These are phyloP conservation scores for Candida sanyaensis DNA, from an alignment of 1,139 yeast species.

Conservation along the genomic window DNA sequence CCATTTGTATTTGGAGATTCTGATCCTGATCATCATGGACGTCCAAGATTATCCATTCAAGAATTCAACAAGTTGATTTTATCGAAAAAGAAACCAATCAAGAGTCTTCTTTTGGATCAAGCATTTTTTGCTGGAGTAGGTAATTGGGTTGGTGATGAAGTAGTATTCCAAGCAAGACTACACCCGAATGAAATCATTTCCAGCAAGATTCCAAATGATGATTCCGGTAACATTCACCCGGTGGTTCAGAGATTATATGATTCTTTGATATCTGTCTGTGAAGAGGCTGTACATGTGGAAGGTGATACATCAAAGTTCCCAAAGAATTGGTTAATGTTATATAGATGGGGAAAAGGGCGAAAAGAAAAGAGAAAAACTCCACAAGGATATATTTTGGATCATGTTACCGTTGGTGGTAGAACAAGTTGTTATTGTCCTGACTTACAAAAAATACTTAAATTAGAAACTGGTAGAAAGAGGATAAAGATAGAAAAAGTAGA, in stretches of 20 bases:
- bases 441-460: slow-evolving; percentile 37
- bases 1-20: slow-evolving; percentile 42
- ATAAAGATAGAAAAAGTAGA: background rate
- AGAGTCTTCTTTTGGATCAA: slow-evolving; percentile 58
- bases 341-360: slow-evolving; percentile 66
- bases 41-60: slow-evolving; percentile 27
- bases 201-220: slow-evolving; percentile 21
- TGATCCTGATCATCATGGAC: slow-evolving; percentile 43
- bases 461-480: slow-evolving; percentile 10
- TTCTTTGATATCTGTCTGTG: slow-evolving; percentile 47
- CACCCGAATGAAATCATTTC: slow-evolving; percentile 49
- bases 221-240: slow-evolving; percentile 22
- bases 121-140: slow-evolving; percentile 62
- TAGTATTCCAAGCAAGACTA: slow-evolving; percentile 44
- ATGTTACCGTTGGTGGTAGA: slow-evolving; percentile 64
- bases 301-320: slow-evolving; percentile 55
- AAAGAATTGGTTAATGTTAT: slow-evolving; percentile 58
- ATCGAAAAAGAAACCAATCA: slow-evolving; percentile 47
- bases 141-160: slow-evolving; percentile 65
- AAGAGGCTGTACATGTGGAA: slow-evolving; percentile 50
- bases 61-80: slow-evolving; percentile 39
- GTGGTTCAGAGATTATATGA: slow-evolving; percentile 37
- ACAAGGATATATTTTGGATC: slow-evolving; percentile 51
- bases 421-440: slow-evolving; percentile 63
- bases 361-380: slow-evolving; percentile 46